These are phyloP conservation scores for Peltaster fructicola DNA, from an alignment of 2,329 filamentous ascomycete genomes.

Conservation along the genomic window DNA sequence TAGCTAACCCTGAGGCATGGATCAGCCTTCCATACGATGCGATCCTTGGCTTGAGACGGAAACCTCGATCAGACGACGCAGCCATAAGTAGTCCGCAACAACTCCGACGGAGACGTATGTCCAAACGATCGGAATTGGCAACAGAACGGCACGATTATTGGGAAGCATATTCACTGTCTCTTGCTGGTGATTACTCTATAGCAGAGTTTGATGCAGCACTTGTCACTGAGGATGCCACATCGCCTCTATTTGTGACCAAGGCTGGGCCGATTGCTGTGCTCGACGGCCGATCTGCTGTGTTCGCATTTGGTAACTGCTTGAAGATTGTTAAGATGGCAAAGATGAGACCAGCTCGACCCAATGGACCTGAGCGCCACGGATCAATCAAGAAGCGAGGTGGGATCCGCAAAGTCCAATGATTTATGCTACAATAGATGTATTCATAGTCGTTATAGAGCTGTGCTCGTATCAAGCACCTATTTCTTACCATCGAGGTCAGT, in stretches of 20 bases:
- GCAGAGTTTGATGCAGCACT: not conserved
- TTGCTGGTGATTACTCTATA: slow-evolving; percentile 23
- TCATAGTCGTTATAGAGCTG: no score
- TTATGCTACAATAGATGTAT: no score
- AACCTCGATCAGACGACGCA: slow-evolving; percentile 3
- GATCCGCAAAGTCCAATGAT: no score
- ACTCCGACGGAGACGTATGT: slow-evolving; percentile 7
- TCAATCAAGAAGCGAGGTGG: no score
- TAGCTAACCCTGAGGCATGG: slow-evolving; percentile 9
- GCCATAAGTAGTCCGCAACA: slow-evolving; percentile 8
- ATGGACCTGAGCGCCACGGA: no score
- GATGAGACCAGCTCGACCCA: slow-evolving; percentile 1
- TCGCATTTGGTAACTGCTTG: slow-evolving; percentile 55
- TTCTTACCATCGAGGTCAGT: slow-evolving; percentile 40
- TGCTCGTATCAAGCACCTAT: no score
- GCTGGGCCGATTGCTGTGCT: slow-evolving; percentile 47
- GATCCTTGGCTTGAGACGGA: slow-evolving; percentile 12
- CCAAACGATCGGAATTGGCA: slow-evolving; percentile 2
- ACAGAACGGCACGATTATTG: slow-evolving; percentile 21
- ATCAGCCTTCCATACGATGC: slow-evolving; percentile 8
- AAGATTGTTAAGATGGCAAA: slow-evolving; percentile 35
- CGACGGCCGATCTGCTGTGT: slow-evolving; percentile 46
- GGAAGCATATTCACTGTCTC: slow-evolving; percentile 37
- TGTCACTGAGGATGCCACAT: slow-evolving; percentile 21
- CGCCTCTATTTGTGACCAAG: slow-evolving; percentile 45